Percentiles rank a stretch among this genome's conserved stretches.
Conservation (phyloP, 176 grass and related monocot genomes). For the Poa pratensis region DNA sequence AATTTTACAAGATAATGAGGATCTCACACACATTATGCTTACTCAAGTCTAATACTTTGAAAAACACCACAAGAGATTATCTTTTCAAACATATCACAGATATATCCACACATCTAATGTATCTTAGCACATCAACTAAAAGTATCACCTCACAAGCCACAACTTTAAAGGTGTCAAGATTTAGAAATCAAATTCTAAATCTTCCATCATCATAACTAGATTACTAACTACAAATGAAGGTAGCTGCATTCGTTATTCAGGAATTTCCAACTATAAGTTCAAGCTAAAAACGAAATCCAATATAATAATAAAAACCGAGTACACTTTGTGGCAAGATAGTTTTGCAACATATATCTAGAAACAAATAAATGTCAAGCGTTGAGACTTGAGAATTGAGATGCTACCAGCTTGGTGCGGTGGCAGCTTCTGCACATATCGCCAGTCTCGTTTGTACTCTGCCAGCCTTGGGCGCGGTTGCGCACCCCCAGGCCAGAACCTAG, state of each 20-base stretch:
- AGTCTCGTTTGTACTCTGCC: constrained; percentile 61
- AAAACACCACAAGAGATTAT: background rate
- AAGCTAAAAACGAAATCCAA: background rate
- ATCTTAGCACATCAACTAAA: constrained; percentile 20
- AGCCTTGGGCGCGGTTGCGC: constrained; percentile 41
- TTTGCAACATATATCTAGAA: constrained; percentile 13
- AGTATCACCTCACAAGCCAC: constrained; percentile 20
- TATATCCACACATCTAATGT: constrained; percentile 12
- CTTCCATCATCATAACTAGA: background rate
- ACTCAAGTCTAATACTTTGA: background rate
- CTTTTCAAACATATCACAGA: constrained; percentile 10
- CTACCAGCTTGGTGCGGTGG: constrained; percentile 67
- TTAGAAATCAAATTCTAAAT: constrained; percentile 18
- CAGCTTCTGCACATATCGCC: constrained; percentile 46
- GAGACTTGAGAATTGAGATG: constrained; percentile 7
- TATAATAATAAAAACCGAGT: background rate
- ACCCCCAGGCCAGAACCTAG: constrained; percentile 35
- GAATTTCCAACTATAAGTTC: background rate
- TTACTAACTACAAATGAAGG: background rate
- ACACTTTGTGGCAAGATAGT: background rate
- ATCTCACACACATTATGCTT: background rate
- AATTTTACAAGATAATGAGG: constrained; percentile 25
- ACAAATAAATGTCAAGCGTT: background rate
- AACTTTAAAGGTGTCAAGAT: background rate
- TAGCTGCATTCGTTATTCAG: background rate